A percentile compares a stretch with the other conserved stretches of the same genome.
Evolutionary conservation across 1,284 basidiomycete species (phyloP).

Genomic region (Trametes sp.): DNA sequence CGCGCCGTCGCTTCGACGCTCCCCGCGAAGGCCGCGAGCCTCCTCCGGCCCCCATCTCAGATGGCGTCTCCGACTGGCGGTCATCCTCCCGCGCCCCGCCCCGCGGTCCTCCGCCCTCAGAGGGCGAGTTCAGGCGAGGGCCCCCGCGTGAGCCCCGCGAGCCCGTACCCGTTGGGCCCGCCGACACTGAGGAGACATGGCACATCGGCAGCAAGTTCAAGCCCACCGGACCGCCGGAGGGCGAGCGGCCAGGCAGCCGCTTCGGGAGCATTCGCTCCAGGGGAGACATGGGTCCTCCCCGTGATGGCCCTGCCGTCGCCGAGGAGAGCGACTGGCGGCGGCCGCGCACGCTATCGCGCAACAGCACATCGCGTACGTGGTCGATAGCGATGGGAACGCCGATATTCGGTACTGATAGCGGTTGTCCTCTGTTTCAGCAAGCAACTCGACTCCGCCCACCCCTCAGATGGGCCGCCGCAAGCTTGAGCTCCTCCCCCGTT

Average conservation of each 20-base stretch:
- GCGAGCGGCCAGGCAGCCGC: constrained; percentile 52
- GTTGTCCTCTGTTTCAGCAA: constrained; percentile 52
- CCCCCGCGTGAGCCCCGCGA: constrained; percentile 58
- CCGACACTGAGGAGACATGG: constrained; percentile 83
- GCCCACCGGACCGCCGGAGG: constrained; percentile 49
- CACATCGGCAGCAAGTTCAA: constrained; percentile 75
- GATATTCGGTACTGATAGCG: background rate
- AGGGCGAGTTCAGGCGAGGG: constrained; percentile 62
- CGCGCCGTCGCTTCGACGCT: constrained; percentile 70
- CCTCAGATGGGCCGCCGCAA: constrained; percentile 81
- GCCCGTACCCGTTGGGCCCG: constrained; percentile 55
- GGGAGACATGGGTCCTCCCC: constrained; percentile 60
- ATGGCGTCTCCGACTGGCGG: constrained; percentile 74
- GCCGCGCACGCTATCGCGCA: constrained; percentile 49
- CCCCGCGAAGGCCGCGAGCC: constrained; percentile 54
- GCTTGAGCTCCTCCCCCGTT: constrained; percentile 84
- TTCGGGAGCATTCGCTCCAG: constrained; percentile 59
- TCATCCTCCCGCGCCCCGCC: constrained; percentile 63
- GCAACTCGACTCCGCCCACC: constrained; percentile 77
- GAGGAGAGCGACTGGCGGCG: constrained; percentile 71
- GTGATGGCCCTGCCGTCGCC: constrained; percentile 43
- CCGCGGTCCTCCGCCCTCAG: constrained; percentile 43
- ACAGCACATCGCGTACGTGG: constrained; percentile 68
- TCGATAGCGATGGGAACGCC: constrained; percentile 1
- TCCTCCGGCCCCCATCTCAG: constrained; percentile 58